Evolutionary conservation across 306 rosid genomes (phyloP), one percentile per base, ranked within the genome.

Genomic region (Trifolium subterraneum): DNA sequence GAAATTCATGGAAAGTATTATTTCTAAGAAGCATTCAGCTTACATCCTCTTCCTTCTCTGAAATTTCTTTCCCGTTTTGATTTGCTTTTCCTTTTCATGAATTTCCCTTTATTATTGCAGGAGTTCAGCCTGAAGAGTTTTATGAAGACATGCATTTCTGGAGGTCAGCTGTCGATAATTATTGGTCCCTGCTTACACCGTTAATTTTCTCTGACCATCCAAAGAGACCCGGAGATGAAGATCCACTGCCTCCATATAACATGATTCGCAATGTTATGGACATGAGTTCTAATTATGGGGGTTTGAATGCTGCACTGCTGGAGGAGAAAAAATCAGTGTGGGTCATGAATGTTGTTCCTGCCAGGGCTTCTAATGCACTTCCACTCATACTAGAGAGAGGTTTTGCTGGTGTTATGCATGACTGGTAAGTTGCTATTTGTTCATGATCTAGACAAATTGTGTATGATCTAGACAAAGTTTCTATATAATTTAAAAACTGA

Each of bases 151-250:
- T 84, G 19, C 96, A 89, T 70, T 67, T 86, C 69, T 92, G 92
- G 93, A 86, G 90, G 81, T 78, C 90, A 11, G 88, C 96, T 80
- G 80, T 92, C 16, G 86, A 78, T 39, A 89, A 92, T 67, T 95
- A 90, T 77, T 95, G 99, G 98, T 90, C 99, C 42, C 82, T 95
- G 73, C 98, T 95, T 70, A 90, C 98, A 14, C 99, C 99, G 2
- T 81, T 95, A 78, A 95, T 95, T 81, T 95, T 95, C 88, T 95
- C 99, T 42, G 99, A 95, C 86, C 99, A 95, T 83, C 99, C 99
- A 39, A 95, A 95, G 95, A 92, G 98, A 85, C 99, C 96, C 66
- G 99, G 99, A 20, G 99, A 95, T 79, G 99, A 95, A 88, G 99
- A 95, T 83, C 98, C 99, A 36, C 69, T 95, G 75, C 98, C 99